Evolutionary conservation across 495 filamentous ascomycete species (phyloP).

Genomic region (Daldinia bambusicola): DNA sequence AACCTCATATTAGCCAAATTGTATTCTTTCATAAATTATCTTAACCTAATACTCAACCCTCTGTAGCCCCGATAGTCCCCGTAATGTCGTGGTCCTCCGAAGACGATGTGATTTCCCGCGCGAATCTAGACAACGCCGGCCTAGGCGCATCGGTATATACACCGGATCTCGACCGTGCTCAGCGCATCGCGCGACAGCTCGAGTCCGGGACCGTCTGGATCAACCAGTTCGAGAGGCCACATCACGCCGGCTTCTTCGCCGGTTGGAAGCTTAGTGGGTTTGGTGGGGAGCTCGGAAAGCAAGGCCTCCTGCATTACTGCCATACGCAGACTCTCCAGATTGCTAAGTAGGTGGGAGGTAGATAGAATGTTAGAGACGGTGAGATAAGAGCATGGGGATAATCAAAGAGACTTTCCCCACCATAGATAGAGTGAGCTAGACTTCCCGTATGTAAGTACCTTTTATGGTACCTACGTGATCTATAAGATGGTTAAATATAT

Average conservation of each 20-base stretch:
- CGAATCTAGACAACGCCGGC: conserved; percentile 66
- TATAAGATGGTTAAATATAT: background rate
- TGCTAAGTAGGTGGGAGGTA: conserved; percentile 36
- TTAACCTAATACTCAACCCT: background rate
- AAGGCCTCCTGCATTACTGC: conserved; percentile 67
- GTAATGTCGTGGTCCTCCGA: conserved; percentile 66
- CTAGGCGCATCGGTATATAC: conserved; percentile 69
- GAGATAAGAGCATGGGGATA: background rate
- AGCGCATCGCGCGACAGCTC: conserved; percentile 61
- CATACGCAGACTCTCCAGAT: conserved; percentile 65
- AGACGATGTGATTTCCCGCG: conserved; percentile 65
- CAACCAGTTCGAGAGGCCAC: conserved; percentile 61
- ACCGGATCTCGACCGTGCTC: conserved; percentile 61
- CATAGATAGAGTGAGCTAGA: background rate
- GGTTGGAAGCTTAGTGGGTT: conserved; percentile 75
- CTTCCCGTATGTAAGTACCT: background rate
- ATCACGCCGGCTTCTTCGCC: conserved; percentile 66
- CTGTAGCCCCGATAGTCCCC: conserved; percentile 64
- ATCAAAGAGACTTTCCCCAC: background rate
- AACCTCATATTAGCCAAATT: too few relatives aligned
- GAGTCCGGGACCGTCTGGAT: conserved; percentile 69
- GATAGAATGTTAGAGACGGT: background rate
- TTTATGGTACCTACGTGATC: background rate
- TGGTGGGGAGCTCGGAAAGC: conserved; percentile 69
- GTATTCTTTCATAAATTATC: background rate